Evolutionary conservation across 2,329 filamentous ascomycete species (phyloP).

Genomic region (Fusarium transvaalense): DNA sequence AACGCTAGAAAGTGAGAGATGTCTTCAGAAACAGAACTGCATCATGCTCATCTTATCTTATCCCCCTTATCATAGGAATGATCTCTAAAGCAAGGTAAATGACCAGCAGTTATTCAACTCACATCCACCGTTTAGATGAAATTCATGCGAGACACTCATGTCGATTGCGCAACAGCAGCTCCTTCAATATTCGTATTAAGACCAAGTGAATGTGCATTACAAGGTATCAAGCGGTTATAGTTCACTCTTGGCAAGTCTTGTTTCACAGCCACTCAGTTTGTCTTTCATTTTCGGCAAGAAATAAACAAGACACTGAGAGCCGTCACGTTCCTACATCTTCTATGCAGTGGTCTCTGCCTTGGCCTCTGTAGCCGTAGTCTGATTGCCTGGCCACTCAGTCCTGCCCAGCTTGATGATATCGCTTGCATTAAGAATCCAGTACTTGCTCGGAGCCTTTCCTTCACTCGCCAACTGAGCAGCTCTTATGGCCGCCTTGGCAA

Average conservation of each 20-base stretch:
- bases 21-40: background rate
- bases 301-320: background rate
- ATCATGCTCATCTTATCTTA: background rate
- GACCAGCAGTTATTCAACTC: too few relatives aligned
- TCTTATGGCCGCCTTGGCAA: slow-evolving; percentile 74
- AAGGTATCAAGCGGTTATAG: background rate
- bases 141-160: background rate
- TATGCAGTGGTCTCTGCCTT: slow-evolving; percentile 14
- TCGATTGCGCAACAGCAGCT: background rate
- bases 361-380: slow-evolving; percentile 16
- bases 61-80: background rate
- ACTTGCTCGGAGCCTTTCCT: slow-evolving; percentile 70
- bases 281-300: background rate
- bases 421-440: slow-evolving; percentile 68
- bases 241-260: background rate
- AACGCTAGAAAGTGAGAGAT: slow-evolving; percentile 2
- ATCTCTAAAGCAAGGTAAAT: background rate
- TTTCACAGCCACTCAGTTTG: background rate
- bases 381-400: slow-evolving; percentile 63
- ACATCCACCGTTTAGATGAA: background rate
- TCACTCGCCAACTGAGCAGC: slow-evolving; percentile 70
- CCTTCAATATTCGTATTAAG: background rate
- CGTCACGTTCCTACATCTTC: background rate
- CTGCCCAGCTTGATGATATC: slow-evolving; percentile 78
- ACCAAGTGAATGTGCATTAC: background rate